These are phyloP conservation scores for Adansonia grandidieri DNA, from an alignment of 441 rosid species.

Conservation along the genomic window DNA sequence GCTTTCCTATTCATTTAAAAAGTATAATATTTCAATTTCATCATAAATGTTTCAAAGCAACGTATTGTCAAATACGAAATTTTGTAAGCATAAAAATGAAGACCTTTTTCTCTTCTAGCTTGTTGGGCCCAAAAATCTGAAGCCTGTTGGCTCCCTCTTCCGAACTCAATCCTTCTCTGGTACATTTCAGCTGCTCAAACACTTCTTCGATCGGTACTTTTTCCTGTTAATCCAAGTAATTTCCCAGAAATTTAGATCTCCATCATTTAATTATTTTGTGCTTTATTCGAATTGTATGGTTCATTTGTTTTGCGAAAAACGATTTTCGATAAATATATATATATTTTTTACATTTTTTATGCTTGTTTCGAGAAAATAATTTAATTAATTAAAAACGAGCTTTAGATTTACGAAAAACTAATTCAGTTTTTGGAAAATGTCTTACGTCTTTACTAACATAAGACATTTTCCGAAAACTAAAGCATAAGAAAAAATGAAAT, in stretches of 20 bases:
- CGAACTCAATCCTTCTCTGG: conserved; percentile 48
- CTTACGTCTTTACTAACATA: too few species aligned
- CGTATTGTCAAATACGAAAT: too few species aligned
- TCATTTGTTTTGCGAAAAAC: too few species aligned
- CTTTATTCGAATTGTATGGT: too few species aligned
- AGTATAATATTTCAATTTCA: not conserved
- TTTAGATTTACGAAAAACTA: too few species aligned
- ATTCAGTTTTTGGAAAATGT: too few species aligned
- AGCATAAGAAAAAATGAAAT: too few species aligned
- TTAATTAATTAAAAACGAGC: too few species aligned
- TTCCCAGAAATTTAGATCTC: not conserved
- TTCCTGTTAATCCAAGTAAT: conserved; percentile 38
- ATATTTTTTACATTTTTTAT: too few species aligned
- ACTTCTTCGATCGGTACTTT: conserved; percentile 61
- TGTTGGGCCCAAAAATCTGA: conserved; percentile 56
- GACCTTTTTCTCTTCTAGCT: conserved; percentile 59
- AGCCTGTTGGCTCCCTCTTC: conserved; percentile 52
- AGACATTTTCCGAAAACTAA: too few species aligned
- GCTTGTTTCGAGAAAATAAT: too few species aligned
- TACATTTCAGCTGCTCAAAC: conserved; percentile 54
- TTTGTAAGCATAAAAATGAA: not conserved
- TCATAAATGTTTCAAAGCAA: not conserved
- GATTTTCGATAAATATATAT: too few species aligned
- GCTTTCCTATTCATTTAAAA: conserved; percentile 64
- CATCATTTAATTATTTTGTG: not conserved